phyloP scores from a whole-genome alignment of 148 eudicot genomes.

The Rhododendron kiyosumense region DNA sequence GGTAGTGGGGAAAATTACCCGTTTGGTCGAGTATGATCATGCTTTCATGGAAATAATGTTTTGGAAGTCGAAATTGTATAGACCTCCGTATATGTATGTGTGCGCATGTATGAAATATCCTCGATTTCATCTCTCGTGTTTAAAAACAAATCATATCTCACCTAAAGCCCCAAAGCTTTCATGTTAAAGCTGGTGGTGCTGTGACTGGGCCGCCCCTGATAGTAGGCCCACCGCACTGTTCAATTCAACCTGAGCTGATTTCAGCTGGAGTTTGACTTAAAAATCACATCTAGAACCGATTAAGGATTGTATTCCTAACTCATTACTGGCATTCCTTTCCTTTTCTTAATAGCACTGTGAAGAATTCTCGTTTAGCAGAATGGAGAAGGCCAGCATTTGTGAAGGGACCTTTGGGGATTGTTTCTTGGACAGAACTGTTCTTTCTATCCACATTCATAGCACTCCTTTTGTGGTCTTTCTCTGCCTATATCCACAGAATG shows the following conservation, averaged over 20 bases:
- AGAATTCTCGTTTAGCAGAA: not conserved
- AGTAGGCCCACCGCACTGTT: too few species aligned
- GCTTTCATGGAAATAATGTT: not conserved
- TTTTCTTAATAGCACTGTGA: not conserved
- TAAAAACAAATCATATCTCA: not conserved
- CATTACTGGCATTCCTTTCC: not conserved
- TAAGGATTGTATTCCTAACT: not conserved
- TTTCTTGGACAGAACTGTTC: slow-evolving; percentile 54
- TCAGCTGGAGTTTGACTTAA: too few species aligned
- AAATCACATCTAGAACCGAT: not conserved
- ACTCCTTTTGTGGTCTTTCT: slow-evolving; percentile 57
- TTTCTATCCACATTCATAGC: slow-evolving; percentile 53
- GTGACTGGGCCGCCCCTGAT: not conserved
- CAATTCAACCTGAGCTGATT: too few species aligned
- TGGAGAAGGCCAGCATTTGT: slow-evolving; percentile 48
- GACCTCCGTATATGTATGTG: not conserved
- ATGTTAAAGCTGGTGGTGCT: too few species aligned
- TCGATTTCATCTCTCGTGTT: not conserved
- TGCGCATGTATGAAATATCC: not conserved
- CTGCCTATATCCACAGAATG: slow-evolving; percentile 40
- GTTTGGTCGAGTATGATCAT: not conserved
- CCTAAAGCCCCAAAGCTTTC: not conserved
- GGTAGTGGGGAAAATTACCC: not conserved
- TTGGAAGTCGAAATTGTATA: too few species aligned
- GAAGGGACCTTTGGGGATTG: slow-evolving; percentile 66